Evolutionary conservation across 148 eudicot species (phyloP), one percentile per base, ranked within the genome.

Genomic region (Rhododendron kiyosumense): DNA sequence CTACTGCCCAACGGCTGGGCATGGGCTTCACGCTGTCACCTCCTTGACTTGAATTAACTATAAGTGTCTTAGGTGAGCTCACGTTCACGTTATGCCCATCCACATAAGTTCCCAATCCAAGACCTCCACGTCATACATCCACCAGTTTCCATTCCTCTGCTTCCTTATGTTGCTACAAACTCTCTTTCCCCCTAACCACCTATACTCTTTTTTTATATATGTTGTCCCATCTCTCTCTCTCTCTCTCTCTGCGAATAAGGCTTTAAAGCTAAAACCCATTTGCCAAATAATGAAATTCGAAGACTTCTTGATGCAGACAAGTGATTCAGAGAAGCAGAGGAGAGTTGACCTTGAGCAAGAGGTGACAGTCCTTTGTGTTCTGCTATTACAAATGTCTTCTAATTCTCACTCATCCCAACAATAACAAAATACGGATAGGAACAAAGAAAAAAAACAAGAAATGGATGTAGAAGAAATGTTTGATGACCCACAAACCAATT

Each of bases 271-370:
- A 74, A 63, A 79, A 48, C 43, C 77, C 83, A 36, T 79, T 46
- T 43, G 61, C 6, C 32, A 10, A 78, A 92, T 15, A 41, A 95
- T 96, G 99, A 96, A 95, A 90, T 93, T 96, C 85, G 98, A 96
- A 85, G 97, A 96, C 69, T 90, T 95, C 78, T 83, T 96, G 82
- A 95, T 90, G 94, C 92, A 89, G 85, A 88, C 93, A 52, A 87
- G 88, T 34, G 94, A 95, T 46, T 81, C 80, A 48, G 93, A 88
- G 36, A 91, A 91, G 81, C 90, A 86, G 22, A 91, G 78, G 79
- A 91, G 86, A 82, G 83, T 84, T 20, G 89, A 90, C 59, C 96
- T 96, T 32, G 89, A 93, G 86, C 88, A 93, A 83, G 97, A 95
- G 99, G 98, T 96, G 34, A 84, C 51, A 61, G 45, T 73, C 3